Percentiles rank a stretch among this genome's conserved stretches.
phyloP scores from a whole-genome alignment of 345 rosid genomes.

The Hibiscus tridactylites region DNA sequence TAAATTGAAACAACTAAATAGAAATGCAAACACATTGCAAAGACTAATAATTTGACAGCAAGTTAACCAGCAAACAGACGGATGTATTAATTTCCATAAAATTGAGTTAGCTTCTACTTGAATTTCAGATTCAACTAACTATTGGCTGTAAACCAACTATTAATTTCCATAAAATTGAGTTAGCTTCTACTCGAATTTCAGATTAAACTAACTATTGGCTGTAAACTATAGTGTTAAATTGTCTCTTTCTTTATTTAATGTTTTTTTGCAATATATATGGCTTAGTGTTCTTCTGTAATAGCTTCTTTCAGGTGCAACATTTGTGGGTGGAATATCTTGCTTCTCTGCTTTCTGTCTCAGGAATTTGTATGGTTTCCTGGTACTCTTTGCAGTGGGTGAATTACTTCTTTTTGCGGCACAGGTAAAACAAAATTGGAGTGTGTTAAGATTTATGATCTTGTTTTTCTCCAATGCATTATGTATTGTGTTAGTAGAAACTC shows the following conservation, averaged over 20 bases:
- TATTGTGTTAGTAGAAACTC: background rate
- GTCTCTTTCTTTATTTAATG: background rate
- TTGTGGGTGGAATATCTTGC: conserved; percentile 74
- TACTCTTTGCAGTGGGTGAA: conserved; percentile 71
- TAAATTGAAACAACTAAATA: background rate
- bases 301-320: conserved; percentile 74
- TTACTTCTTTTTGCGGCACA: conserved; percentile 87
- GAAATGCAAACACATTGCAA: background rate
- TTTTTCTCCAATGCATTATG: background rate
- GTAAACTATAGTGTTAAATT: background rate
- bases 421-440: conserved; percentile 34
- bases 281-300: conserved; percentile 24
- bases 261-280: background rate
- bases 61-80: background rate
- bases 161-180: background rate
- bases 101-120: background rate
- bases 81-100: background rate
- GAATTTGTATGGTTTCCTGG: conserved; percentile 68
- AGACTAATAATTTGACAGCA: background rate
- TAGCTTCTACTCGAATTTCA: background rate
- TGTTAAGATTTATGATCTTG: background rate
- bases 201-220: background rate
- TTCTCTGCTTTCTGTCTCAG: conserved; percentile 70
- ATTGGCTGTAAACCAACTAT: background rate
- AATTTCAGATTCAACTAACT: background rate